A percentile compares a stretch with the other conserved stretches of the same genome.
Evolutionary conservation across 352 stramenopile genomes (phyloP).

Genomic region (Phytophthora hibernalis): DNA sequence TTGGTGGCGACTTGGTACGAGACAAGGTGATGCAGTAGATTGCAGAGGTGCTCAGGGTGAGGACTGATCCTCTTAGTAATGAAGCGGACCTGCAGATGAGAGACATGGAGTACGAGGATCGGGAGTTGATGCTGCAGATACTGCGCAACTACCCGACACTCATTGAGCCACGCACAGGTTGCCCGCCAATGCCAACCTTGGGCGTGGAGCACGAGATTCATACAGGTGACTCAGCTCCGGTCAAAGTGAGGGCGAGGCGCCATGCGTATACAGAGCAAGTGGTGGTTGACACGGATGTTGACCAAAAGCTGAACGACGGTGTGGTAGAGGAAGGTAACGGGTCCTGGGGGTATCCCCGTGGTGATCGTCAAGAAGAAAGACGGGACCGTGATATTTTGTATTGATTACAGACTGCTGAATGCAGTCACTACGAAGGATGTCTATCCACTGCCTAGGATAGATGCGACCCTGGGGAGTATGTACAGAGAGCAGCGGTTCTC

Average conservation of each 20-base stretch:
- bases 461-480: too few species aligned
- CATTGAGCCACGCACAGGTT: too few species aligned
- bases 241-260: too few species aligned
- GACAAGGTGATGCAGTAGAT: not conserved
- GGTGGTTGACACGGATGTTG: slow-evolving; percentile 11
- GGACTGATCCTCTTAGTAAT: not conserved
- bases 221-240: not conserved
- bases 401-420: slow-evolving; percentile 27
- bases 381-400: slow-evolving; percentile 23
- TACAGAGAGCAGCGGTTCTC: too few species aligned
- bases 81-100: not conserved
- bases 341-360: slow-evolving; percentile 28
- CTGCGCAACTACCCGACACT: too few species aligned
- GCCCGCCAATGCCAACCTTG: not conserved
- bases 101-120: too few species aligned
- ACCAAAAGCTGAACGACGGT: slow-evolving; percentile 22
- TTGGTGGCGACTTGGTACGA: not conserved
- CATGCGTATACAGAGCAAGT: slow-evolving; percentile 14
- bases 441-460: too few species aligned
- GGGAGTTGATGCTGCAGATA: too few species aligned
- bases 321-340: slow-evolving; percentile 21
- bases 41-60: not conserved
- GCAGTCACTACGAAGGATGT: too few species aligned
- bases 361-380: slow-evolving; percentile 33
- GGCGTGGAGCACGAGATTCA: not conserved